Base-by-base conservation (phyloP, 371 early-diverging fungal genomes). In the Rhizopus sp. region DNA sequence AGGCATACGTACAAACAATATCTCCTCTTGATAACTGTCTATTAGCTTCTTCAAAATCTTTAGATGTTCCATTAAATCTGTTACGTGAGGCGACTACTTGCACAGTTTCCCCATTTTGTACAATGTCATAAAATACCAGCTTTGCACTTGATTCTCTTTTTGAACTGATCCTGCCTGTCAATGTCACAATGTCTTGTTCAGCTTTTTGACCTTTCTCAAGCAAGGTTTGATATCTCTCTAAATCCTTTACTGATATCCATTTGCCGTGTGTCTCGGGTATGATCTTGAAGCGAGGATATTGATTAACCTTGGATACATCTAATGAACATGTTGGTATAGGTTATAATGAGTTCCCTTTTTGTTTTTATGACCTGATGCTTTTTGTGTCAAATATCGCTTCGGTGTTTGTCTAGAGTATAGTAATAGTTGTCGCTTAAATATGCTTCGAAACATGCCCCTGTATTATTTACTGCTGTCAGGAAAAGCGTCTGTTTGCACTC, bases 61-160 rank as follows among this genome's bases (percentile, higher is more conserved):
- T 68, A 12, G 61, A 58, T 1, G 62, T 63, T 40, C 77, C 80
- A n/a, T 59, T 55, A 53, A 66, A 76, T n/a, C 77, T 71, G 34
- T 63, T 59, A 44, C 77, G 77, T 34, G 87, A 83, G 13, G 80
- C 81, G 9, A 93, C 86, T 3, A 90, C 85, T 60, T 93, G 94
- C 17, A 89, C 60, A 2, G 61, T 49, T 44, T 78, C 65, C 2
- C 85, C 84, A 52, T 90, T 80, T 39, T 89, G 85, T 9, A 79
- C 62, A 15, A 94, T 37, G 62, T 88, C 91, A 45, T 85, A 81
- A 73, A 93, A 94, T 0, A 89, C 63, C 38, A 93, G 77, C 50
- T 88, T 89, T 52, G 77, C 69, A 56, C 92, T 85, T 3, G 91
- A 85, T 37, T 85, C 88, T 17, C 92, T 77, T 53, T 85, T 89